Conservation (phyloP, 495 filamentous ascomycete genomes). For the Neurospora tetraspora region DNA sequence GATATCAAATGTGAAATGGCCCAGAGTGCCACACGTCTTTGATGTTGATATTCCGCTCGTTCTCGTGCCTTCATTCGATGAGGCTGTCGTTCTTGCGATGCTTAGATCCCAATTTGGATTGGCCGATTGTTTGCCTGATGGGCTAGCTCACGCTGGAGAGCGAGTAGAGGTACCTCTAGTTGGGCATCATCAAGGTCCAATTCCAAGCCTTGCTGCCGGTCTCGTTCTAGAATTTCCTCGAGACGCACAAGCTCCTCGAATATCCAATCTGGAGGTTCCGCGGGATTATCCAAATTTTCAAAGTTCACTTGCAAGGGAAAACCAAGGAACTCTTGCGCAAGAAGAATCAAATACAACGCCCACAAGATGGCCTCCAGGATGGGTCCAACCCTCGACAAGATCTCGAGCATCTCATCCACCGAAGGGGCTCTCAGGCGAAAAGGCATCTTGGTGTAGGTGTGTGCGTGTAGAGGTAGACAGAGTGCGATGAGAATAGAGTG, state of each 20-base stretch:
- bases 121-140: not conserved
- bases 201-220: not conserved
- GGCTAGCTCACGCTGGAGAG: not conserved
- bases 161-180: not conserved
- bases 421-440: not conserved
- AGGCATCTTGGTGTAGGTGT: not conserved
- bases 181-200: not conserved
- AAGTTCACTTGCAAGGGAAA: not conserved
- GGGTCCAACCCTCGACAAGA: not conserved
- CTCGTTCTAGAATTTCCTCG: not conserved
- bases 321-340: not conserved
- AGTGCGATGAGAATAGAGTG: not conserved
- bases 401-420: not conserved
- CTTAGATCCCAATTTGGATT: not conserved
- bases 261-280: not conserved
- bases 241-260: not conserved
- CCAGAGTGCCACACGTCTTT: not conserved
- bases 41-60: not conserved
- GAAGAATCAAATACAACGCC: not conserved
- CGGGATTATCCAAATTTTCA: not conserved
- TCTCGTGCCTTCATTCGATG: not conserved
- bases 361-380: not conserved
- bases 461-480: not conserved
- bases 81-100: not conserved
- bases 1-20: not conserved